Evolutionary conservation across 2,329 filamentous ascomycete species (phyloP).

Genomic region (Fusarium acutatum): DNA sequence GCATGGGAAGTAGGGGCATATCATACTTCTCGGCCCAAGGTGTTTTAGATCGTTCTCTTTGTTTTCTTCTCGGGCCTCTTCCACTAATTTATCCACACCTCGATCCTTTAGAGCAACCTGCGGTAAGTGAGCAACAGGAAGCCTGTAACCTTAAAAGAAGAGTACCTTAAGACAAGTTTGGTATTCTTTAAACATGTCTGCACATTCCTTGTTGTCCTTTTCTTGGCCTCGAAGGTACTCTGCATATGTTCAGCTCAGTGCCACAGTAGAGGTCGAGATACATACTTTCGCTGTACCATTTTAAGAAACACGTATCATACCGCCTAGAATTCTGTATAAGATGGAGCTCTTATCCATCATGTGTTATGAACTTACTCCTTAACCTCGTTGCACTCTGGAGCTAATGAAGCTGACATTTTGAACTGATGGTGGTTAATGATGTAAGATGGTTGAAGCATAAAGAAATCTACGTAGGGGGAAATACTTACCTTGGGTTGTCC

Average conservation of each 20-base stretch:
- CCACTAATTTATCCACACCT: constrained; percentile 92
- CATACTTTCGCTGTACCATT: constrained; percentile 99
- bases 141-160: background rate
- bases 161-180: constrained; percentile 82
- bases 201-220: constrained; percentile 84
- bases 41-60: constrained; percentile 79
- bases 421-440: constrained; percentile 13
- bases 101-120: constrained; percentile 78
- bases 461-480: constrained; percentile 19
- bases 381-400: constrained; percentile 92
- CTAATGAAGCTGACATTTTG: constrained; percentile 90
- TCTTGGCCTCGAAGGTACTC: constrained; percentile 91
- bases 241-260: constrained; percentile 47
- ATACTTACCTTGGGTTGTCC: background rate
- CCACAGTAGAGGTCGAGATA: constrained; percentile 23
- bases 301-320: constrained; percentile 97
- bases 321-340: constrained; percentile 62
- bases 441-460: constrained; percentile 28
- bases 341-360: background rate
- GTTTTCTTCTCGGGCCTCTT: constrained; percentile 88
- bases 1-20: background rate
- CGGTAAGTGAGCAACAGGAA: background rate
- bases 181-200: constrained; percentile 86
- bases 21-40: constrained; percentile 54
- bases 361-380: constrained; percentile 76